Percentiles rank a stretch among this genome's conserved stretches.
phyloP scores from a whole-genome alignment of 331 rosid species.

The Rosa hybrid region DNA sequence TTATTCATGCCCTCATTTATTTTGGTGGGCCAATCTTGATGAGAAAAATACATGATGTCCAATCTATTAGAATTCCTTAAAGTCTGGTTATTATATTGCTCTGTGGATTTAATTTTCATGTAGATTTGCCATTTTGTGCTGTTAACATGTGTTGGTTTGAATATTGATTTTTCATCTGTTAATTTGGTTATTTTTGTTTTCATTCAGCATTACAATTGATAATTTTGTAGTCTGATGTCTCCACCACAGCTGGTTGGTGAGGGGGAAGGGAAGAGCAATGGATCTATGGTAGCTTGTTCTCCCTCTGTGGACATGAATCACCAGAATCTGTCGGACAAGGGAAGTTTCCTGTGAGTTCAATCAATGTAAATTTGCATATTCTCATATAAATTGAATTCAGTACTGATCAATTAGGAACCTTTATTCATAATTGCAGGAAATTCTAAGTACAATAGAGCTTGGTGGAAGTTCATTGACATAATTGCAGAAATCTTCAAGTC shows the following conservation, averaged over 20 bases:
- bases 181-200: constrained; percentile 18
- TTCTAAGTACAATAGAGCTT: too few relatives aligned
- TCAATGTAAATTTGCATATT: constrained; percentile 21
- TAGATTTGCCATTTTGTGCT: neutral
- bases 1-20: constrained; percentile 12
- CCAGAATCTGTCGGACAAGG: constrained; percentile 49
- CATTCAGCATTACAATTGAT: constrained; percentile 24
- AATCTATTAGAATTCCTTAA: neutral
- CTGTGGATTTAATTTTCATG: constrained; percentile 5
- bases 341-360: constrained; percentile 59
- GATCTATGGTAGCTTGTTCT: constrained; percentile 45
- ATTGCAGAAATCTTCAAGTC: too few relatives aligned
- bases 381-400: too few relatives aligned
- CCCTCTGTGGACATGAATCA: constrained; percentile 46
- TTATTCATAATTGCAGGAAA: too few relatives aligned
- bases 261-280: constrained; percentile 63
- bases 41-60: constrained; percentile 1
- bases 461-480: too few relatives aligned
- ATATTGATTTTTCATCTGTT: constrained; percentile 2
- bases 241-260: constrained; percentile 58
- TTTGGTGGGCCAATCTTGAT: constrained; percentile 10
- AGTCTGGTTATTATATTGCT: neutral
- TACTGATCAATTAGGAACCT: too few relatives aligned
- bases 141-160: neutral
- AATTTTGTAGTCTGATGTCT: constrained; percentile 56